Conservation (phyloP, 2,329 filamentous ascomycete genomes). For the Penicillium sp. region DNA sequence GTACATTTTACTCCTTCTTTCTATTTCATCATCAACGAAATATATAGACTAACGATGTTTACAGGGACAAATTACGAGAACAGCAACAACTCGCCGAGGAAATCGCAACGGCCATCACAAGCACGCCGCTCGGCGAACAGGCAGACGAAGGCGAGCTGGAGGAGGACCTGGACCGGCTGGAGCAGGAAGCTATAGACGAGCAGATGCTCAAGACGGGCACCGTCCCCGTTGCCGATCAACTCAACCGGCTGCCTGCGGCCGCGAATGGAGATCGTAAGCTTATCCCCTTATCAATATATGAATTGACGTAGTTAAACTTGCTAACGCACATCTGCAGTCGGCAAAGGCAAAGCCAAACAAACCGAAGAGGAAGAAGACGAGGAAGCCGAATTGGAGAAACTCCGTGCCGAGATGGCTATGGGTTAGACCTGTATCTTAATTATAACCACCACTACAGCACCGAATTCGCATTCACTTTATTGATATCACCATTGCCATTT, state of each 20-base stretch:
- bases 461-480: not conserved
- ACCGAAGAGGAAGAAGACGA: conserved; percentile 85
- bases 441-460: not conserved
- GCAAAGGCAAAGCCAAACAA: conserved; percentile 45
- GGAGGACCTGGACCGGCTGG: conserved; percentile 76
- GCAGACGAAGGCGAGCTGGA: conserved; percentile 86
- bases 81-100: conserved; percentile 92
- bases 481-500: not conserved
- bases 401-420: conserved; percentile 98
- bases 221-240: conserved; percentile 74
- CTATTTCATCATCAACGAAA: not conserved
- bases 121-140: conserved; percentile 60
- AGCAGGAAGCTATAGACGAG: conserved; percentile 90
- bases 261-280: conserved; percentile 72
- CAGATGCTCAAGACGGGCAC: conserved; percentile 87
- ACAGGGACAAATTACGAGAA: conserved; percentile 82
- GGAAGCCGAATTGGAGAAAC: conserved; percentile 85
- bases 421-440: conserved; percentile 37
- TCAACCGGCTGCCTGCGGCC: conserved; percentile 72
- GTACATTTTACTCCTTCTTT: conserved; percentile 52
- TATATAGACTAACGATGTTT: conserved; percentile 7
- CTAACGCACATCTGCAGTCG: conserved; percentile 25
- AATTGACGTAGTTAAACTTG: too few species aligned
- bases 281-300: not conserved
- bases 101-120: conserved; percentile 81